These are phyloP conservation scores for Deinandra increscens DNA, from an alignment of 129 eudicot genomes.

Conservation along the genomic window DNA sequence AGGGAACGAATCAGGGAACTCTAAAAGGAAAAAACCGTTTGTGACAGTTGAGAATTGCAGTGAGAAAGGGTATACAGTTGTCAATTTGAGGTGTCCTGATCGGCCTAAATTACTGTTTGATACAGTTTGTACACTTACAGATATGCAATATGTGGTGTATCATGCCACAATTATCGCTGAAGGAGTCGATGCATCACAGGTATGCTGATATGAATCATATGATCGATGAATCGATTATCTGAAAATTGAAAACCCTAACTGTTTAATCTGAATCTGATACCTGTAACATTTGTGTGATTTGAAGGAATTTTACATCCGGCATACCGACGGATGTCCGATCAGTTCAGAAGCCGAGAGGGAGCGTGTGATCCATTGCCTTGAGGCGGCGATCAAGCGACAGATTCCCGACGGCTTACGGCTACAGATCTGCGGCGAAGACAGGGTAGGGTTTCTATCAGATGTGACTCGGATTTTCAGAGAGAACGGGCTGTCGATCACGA, in stretches of 20 bases:
- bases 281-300: not conserved
- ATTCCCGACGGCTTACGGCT: slow-evolving; percentile 64
- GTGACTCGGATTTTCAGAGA: slow-evolving; percentile 82
- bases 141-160: slow-evolving; percentile 84
- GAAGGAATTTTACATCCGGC: slow-evolving; percentile 83
- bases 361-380: slow-evolving; percentile 67
- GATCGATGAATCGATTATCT: too few relatives aligned
- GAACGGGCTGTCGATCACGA: slow-evolving; percentile 64
- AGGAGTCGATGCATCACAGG: slow-evolving; percentile 81
- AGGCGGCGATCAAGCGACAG: slow-evolving; percentile 76
- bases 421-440: slow-evolving; percentile 64
- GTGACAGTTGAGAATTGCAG: slow-evolving; percentile 65
- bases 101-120: slow-evolving; percentile 81
- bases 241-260: not conserved
- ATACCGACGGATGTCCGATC: slow-evolving; percentile 73
- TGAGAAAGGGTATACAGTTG: slow-evolving; percentile 77
- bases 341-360: slow-evolving; percentile 88
- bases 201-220: slow-evolving; percentile 3
- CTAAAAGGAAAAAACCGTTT: slow-evolving; percentile 34
- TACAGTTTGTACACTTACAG: slow-evolving; percentile 81
- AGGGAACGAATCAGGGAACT: not conserved
- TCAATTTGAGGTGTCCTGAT: slow-evolving; percentile 60
- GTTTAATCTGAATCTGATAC: not conserved
- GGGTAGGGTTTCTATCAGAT: slow-evolving; percentile 70
- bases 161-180: slow-evolving; percentile 74